These are phyloP conservation scores for Xerocomellus dryophilus DNA, from an alignment of 768 basidiomycete genomes.

Conservation along the genomic window DNA sequence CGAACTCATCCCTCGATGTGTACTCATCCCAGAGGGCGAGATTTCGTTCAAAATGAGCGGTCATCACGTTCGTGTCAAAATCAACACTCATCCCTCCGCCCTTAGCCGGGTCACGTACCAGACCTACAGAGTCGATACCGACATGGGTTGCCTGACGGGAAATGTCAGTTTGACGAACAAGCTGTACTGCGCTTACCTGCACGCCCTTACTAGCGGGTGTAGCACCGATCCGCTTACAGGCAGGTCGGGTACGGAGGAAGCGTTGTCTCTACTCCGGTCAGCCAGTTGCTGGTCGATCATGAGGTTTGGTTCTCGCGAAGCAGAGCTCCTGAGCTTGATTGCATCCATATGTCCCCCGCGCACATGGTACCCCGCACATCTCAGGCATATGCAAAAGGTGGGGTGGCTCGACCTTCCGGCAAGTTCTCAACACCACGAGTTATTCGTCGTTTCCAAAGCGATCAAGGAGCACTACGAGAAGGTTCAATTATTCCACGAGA, in stretches of 20 bases:
- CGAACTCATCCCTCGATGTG: conserved; percentile 15
- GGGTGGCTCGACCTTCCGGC: conserved; percentile 26
- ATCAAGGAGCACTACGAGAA: conserved; percentile 30
- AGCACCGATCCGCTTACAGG: conserved; percentile 43
- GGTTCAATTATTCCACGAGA: conserved; percentile 12
- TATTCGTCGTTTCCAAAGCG: conserved; percentile 21
- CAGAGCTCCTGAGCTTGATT: conserved; percentile 34
- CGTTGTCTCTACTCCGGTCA: conserved; percentile 38
- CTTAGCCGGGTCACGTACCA: conserved; percentile 19
- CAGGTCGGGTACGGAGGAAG: conserved; percentile 44
- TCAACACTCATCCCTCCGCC: neutral
- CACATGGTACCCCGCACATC: conserved; percentile 38
- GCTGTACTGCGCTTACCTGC: conserved; percentile 42
- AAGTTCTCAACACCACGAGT: conserved; percentile 32
- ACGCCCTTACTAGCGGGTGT: conserved; percentile 42
- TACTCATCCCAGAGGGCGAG: conserved; percentile 41
- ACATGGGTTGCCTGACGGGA: conserved; percentile 31
- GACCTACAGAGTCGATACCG: conserved; percentile 30
- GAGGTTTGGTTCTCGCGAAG: conserved; percentile 29
- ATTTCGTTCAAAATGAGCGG: conserved; percentile 11
- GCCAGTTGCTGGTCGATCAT: conserved; percentile 41
- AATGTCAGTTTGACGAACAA: conserved; percentile 26
- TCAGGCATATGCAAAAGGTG: conserved; percentile 40
- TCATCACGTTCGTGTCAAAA: conserved; percentile 19
- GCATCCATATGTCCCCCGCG: conserved; percentile 34